These are phyloP conservation scores for Alternaria angustiovoidea DNA, from an alignment of 2,329 filamentous ascomycete genomes.

Conservation along the genomic window DNA sequence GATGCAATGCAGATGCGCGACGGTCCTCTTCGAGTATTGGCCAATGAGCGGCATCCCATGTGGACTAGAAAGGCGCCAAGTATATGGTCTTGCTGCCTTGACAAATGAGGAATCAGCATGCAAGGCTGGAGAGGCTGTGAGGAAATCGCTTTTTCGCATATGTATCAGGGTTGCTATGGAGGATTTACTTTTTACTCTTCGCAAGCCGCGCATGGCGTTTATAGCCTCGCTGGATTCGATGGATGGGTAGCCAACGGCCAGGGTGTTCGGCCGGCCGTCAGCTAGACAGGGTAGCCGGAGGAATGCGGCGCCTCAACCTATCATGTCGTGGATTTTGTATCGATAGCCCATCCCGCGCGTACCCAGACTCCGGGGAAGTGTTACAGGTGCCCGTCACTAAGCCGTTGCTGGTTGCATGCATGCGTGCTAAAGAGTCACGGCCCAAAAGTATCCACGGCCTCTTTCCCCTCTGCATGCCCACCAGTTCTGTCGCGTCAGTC, in stretches of 20 bases:
- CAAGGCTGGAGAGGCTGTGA: neutral
- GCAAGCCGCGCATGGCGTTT: conserved; percentile 9
- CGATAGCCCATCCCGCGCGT: conserved; percentile 20
- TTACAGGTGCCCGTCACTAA: conserved; percentile 23
- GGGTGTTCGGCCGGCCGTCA: conserved; percentile 12
- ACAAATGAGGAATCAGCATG: neutral
- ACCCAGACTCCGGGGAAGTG: conserved; percentile 34
- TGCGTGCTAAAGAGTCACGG: conserved; percentile 40
- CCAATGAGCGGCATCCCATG: conserved; percentile 24
- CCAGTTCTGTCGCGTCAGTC: conserved; percentile 20
- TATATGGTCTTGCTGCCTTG: conserved; percentile 21
- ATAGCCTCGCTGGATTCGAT: conserved; percentile 11
- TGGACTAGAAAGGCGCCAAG: conserved; percentile 26
- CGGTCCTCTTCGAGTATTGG: conserved; percentile 23
- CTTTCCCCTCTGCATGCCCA: conserved; percentile 30
- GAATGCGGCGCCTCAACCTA: conserved; percentile 25
- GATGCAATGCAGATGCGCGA: conserved; percentile 19
- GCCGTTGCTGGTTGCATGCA: conserved; percentile 21
- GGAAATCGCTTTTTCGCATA: conserved; percentile 2
- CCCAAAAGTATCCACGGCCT: conserved; percentile 32
- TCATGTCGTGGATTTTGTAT: conserved; percentile 13
- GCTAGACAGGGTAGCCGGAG: conserved; percentile 15
- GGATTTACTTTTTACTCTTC: conserved; percentile 18
- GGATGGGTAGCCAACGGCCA: conserved; percentile 7
- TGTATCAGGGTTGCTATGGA: conserved; percentile 4